Percentiles rank a stretch among this genome's conserved stretches.
Conservation (phyloP, 2,329 filamentous ascomycete species). For the Colletotrichum salicis region DNA sequence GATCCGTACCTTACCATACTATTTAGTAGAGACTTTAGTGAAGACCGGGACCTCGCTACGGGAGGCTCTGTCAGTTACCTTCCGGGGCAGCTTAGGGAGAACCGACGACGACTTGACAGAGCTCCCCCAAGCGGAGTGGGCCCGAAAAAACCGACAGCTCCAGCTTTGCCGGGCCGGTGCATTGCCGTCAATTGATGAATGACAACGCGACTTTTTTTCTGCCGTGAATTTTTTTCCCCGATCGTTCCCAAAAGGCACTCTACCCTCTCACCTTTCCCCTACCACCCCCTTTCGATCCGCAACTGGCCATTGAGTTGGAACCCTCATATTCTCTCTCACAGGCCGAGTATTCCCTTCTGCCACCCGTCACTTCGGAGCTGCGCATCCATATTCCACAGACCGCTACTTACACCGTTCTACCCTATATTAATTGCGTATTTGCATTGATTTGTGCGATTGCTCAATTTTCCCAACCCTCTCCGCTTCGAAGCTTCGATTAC, state of each 20-base stretch:
- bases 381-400: conserved; percentile 7
- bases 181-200: conserved; percentile 36
- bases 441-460: conserved; percentile 32
- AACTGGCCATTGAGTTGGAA: conserved; percentile 16
- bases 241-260: conserved; percentile 1
- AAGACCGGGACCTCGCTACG: background rate
- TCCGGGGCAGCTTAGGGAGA: background rate
- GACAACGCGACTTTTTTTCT: conserved; percentile 30
- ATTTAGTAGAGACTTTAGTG: too few species aligned
- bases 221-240: conserved; percentile 25
- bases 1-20: too few species aligned
- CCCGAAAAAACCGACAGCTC: conserved; percentile 30
- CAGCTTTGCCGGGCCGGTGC: conserved; percentile 31
- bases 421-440: conserved; percentile 21
- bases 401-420: conserved; percentile 14
- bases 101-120: conserved; percentile 1
- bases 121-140: conserved; percentile 23
- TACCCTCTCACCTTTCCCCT: conserved; percentile 3
- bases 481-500: conserved; percentile 8
- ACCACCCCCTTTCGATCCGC: background rate
- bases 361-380: conserved; percentile 9
- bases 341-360: conserved; percentile 3
- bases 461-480: conserved; percentile 23
- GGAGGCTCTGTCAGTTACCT: background rate
- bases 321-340: conserved; percentile 2